phyloP scores from a whole-genome alignment of 2,329 filamentous ascomycete species.

The Myriosclerotinia scirpicola region DNA sequence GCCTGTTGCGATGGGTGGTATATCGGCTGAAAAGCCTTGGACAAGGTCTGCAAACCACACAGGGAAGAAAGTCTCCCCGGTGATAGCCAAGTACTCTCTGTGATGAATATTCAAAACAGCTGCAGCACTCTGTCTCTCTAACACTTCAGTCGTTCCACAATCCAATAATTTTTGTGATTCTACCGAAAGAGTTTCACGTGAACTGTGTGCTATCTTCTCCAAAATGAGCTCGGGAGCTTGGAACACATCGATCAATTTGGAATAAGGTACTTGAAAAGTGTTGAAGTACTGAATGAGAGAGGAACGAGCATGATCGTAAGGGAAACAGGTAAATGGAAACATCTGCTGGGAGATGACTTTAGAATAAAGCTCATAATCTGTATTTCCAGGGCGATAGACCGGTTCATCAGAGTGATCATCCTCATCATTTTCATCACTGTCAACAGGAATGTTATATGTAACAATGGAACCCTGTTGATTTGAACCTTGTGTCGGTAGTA shows the following conservation, averaged over 20 bases:
- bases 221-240: too few relatives aligned
- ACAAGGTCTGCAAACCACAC: neutral
- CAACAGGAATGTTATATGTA: neutral
- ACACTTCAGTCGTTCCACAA: too few relatives aligned
- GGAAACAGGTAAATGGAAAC: neutral
- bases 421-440: neutral
- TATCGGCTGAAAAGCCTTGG: neutral
- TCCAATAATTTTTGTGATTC: too few relatives aligned
- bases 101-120: neutral
- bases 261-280: too few relatives aligned
- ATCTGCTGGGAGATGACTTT: neutral
- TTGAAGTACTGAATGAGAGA: too few relatives aligned
- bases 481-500: neutral
- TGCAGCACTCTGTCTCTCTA: neutral
- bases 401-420: too few relatives aligned
- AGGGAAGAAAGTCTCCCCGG: neutral
- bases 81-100: neutral
- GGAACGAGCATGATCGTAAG: neutral
- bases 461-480: neutral
- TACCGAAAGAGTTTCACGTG: too few relatives aligned
- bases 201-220: too few relatives aligned
- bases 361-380: neutral
- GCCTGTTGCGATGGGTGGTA: neutral
- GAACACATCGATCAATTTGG: too few relatives aligned
- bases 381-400: neutral